Evolutionary conservation across 352 stramenopile genomes (phyloP).

Genomic region (Pythium plurisporium): DNA sequence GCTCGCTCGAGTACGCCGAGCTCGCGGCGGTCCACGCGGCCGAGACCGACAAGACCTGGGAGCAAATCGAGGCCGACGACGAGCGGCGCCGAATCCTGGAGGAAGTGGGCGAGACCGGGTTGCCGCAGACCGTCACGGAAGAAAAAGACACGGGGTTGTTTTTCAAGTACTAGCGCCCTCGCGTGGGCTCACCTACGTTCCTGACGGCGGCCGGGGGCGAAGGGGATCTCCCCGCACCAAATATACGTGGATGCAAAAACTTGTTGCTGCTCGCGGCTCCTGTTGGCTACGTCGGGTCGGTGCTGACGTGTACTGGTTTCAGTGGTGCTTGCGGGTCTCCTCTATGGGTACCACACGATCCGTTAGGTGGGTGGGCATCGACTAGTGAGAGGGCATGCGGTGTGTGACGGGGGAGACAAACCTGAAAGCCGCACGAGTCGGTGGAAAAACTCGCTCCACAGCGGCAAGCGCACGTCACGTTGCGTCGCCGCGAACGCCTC

Average conservation of each 20-base stretch:
- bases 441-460: conserved; percentile 55
- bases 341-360: conserved; percentile 1
- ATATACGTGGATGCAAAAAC: neutral
- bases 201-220: neutral
- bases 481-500: conserved; percentile 32
- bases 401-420: too few relatives aligned
- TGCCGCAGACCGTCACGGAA: conserved; percentile 64
- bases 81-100: conserved; percentile 73
- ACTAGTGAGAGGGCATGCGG: too few relatives aligned
- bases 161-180: conserved; percentile 82
- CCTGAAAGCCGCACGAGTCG: conserved; percentile 61
- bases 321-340: conserved; percentile 10
- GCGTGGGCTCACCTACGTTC: neutral
- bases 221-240: neutral
- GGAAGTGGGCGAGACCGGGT: conserved; percentile 73
- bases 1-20: conserved; percentile 81
- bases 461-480: conserved; percentile 22
- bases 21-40: conserved; percentile 66
- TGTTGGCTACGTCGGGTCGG: too few relatives aligned
- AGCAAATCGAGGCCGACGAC: conserved; percentile 74
- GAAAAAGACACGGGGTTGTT: conserved; percentile 80
- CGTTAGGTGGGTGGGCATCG: too few relatives aligned
- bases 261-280: too few relatives aligned
- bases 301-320: too few relatives aligned
- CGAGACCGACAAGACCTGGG: conserved; percentile 81